These are phyloP conservation scores for Calonectria montana DNA, from an alignment of 2,329 filamentous ascomycete genomes.

Conservation along the genomic window DNA sequence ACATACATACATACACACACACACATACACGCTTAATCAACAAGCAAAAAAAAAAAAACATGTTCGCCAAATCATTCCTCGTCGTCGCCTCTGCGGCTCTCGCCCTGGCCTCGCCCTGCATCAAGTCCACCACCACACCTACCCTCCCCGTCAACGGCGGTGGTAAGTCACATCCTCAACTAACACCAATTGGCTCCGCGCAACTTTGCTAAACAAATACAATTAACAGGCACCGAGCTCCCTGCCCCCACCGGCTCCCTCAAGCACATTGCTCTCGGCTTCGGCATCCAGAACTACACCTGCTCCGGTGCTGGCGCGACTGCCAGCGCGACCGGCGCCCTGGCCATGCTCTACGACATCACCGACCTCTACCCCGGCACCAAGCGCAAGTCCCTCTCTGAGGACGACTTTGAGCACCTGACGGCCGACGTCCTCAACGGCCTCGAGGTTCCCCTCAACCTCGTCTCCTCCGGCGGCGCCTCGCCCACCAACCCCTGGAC, in stretches of 20 bases:
- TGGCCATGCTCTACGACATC: slow-evolving; percentile 71
- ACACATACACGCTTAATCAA: slow-evolving; percentile 5
- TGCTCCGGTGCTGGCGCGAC: slow-evolving; percentile 56
- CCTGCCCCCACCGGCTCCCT: slow-evolving; percentile 55
- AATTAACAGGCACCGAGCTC: slow-evolving; percentile 55
- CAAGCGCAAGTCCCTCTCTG: slow-evolving; percentile 50
- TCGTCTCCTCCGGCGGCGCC: slow-evolving; percentile 53
- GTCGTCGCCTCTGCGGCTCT: slow-evolving; percentile 49
- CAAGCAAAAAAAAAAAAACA: slow-evolving; percentile 24
- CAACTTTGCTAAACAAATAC: not conserved
- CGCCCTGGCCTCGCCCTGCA: slow-evolving; percentile 44
- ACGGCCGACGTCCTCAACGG: slow-evolving; percentile 53
- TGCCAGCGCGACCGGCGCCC: slow-evolving; percentile 61
- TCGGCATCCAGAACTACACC: slow-evolving; percentile 78
- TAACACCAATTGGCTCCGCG: not conserved
- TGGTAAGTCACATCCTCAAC: slow-evolving; percentile 43
- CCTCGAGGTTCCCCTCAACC: slow-evolving; percentile 61
- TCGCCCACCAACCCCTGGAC: slow-evolving; percentile 60
- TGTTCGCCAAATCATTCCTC: slow-evolving; percentile 50
- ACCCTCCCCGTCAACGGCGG: slow-evolving; percentile 54
- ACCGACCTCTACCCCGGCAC: slow-evolving; percentile 62
- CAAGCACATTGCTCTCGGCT: slow-evolving; percentile 69
- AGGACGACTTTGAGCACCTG: slow-evolving; percentile 54
- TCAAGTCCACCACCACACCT: slow-evolving; percentile 32
- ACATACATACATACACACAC: slow-evolving; percentile 6